Base-by-base conservation (phyloP, 768 basidiomycete genomes). In the Phaffia australis region DNA sequence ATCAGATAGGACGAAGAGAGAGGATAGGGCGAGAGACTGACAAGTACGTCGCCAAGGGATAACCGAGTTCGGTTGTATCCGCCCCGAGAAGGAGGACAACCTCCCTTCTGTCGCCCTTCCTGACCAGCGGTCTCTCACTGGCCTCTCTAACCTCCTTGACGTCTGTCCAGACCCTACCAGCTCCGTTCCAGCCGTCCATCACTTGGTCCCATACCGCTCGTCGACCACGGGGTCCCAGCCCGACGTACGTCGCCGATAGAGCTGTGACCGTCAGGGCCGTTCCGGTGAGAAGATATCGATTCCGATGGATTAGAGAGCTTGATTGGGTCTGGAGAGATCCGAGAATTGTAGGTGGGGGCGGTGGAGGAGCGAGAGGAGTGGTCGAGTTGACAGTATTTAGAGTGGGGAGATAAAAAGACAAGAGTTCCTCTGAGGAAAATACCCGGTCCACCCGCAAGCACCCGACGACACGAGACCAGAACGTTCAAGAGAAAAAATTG, bases 81-180 rank as follows among this genome's bases (percentile, higher is more conserved):
- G 60, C 66, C 4, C 66, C 66, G 52, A 67, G 60, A 29, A 67
- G 54, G n/a, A 67, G 54, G 47, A 65, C 50, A 11, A 49, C 64
- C 32, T 65, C 64, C 14, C 30, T 16, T 21, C 64, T 35, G 23
- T 49, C 29, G 23, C 64, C 64, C 21, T 65, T 57, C 29, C 57
- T 23, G 49, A 54, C 46, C 15, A 63, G 52, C 1, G 63, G 63
- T 27, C 63, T 49, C 16, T 52, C 50, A n/a, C 54, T 25, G 18
- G 63, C 49, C 2, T 42, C 9, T 35, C 56, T 63, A 16, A 63
- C 30, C n/a, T 63, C 63, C 11, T 42, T 23, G 19, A 42, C 50
- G 52, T 63, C 63, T 19, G 52, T n/a, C 21, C n/a, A 42, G 1
- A 47, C 52, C 23, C 55, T 32, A 21, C 54, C 35, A 16, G 48